Conservation (phyloP, 2,329 filamentous ascomycete genomes). For the Myrmaecium sp. region DNA sequence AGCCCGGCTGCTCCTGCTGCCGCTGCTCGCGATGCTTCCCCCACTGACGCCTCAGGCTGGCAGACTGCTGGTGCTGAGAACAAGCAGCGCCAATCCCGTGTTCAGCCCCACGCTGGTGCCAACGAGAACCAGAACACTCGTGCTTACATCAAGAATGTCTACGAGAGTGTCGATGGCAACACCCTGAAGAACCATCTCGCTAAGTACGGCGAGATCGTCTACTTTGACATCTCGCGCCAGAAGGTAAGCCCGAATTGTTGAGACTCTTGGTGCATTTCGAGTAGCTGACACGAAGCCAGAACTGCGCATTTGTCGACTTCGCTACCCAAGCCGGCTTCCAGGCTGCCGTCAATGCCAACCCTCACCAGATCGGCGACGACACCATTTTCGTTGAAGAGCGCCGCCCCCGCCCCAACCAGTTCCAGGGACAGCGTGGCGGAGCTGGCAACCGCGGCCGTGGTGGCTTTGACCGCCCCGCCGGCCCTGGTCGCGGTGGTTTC, state of each 20-base stretch:
- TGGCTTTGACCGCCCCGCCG: constrained; percentile 38
- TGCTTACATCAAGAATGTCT: constrained; percentile 93
- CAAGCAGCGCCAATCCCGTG: constrained; percentile 67
- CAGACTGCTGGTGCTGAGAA: constrained; percentile 66
- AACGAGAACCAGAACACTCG: constrained; percentile 59
- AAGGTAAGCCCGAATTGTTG: constrained; percentile 44
- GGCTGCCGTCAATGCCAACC: constrained; percentile 68
- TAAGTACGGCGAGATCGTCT: constrained; percentile 47
- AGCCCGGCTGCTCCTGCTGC: constrained; percentile 11
- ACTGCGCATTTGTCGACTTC: constrained; percentile 95
- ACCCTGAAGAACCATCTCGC: constrained; percentile 55
- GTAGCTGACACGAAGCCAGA: constrained; percentile 35
- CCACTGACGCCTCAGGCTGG: constrained; percentile 48
- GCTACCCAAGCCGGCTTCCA: constrained; percentile 64
- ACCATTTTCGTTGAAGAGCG: constrained; percentile 79
- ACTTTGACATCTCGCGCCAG: constrained; percentile 46
- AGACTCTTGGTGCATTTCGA: neutral
- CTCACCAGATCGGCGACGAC: constrained; percentile 68
- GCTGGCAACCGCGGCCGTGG: constrained; percentile 41
- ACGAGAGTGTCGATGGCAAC: constrained; percentile 63
- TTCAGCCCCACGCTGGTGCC: constrained; percentile 44
- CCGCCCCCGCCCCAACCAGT: constrained; percentile 36
- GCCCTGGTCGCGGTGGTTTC: constrained; percentile 54
- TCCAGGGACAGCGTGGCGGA: constrained; percentile 22
- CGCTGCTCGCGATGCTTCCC: constrained; percentile 11